Evolutionary conservation across 2,329 filamentous ascomycete genomes (phyloP).

Genomic region (Colletotrichum caudatum): DNA sequence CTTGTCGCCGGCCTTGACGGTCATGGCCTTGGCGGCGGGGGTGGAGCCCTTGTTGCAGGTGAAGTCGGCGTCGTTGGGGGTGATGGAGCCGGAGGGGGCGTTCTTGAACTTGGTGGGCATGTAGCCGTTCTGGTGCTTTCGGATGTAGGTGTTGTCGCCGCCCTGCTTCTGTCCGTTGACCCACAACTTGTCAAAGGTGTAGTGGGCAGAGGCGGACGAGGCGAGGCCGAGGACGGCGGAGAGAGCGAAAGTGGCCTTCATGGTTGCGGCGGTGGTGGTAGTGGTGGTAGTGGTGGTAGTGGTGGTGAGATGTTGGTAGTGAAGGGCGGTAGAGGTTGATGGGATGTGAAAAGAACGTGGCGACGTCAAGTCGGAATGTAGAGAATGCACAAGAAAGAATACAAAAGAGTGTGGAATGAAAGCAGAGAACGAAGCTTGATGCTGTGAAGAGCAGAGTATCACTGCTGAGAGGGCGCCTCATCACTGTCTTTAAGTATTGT

Average conservation of each 20-base stretch:
- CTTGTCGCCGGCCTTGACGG: slow-evolving; percentile 41
- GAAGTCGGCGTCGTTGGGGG: slow-evolving; percentile 35
- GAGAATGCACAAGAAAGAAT: neutral
- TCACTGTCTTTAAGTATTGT: neutral
- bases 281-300: neutral
- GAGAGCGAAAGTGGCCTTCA: slow-evolving; percentile 32
- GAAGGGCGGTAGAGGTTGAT: neutral
- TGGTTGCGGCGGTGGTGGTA: slow-evolving; percentile 6
- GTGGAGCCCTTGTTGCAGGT: slow-evolving; percentile 36
- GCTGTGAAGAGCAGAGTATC: neutral
- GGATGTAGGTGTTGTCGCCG: slow-evolving; percentile 43
- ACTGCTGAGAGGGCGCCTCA: neutral
- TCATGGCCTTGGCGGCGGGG: slow-evolving; percentile 30
- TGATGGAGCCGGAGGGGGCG: slow-evolving; percentile 33
- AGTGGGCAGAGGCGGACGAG: slow-evolving; percentile 41
- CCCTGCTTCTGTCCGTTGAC: slow-evolving; percentile 44
- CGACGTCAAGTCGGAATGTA: slow-evolving; percentile 33
- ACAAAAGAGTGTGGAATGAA: slow-evolving; percentile 4
- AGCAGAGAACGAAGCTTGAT: slow-evolving; percentile 19
- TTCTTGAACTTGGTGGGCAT: slow-evolving; percentile 42
- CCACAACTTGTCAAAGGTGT: slow-evolving; percentile 45
- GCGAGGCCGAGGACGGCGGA: slow-evolving; percentile 32
- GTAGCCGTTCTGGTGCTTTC: slow-evolving; percentile 41
- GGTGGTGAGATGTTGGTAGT: no score
- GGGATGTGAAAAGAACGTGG: slow-evolving; percentile 15